These are phyloP conservation scores for Lactarius sanguifluus DNA, from an alignment of 768 basidiomycete species.

Conservation along the genomic window DNA sequence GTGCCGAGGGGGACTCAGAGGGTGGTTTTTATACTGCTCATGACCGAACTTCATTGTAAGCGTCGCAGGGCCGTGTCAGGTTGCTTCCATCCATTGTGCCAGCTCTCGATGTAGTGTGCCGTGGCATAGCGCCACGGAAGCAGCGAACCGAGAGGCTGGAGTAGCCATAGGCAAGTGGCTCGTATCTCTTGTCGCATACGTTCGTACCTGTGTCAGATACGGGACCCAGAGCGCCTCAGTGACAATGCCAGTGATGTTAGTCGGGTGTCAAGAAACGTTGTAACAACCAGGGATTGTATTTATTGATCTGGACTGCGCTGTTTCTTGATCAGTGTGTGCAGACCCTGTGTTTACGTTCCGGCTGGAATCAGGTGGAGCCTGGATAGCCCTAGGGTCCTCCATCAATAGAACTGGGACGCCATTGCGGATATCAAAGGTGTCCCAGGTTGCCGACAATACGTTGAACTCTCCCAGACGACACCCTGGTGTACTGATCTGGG, in stretches of 20 bases:
- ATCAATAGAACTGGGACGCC: slow-evolving; percentile 3
- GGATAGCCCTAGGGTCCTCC: slow-evolving; percentile 3
- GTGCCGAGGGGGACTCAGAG: no score
- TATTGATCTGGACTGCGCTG: neutral
- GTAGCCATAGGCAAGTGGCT: neutral
- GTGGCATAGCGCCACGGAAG: neutral
- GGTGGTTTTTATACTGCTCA: slow-evolving; percentile 14
- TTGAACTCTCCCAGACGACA: neutral
- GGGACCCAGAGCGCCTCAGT: neutral
- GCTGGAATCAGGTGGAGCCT: neutral
- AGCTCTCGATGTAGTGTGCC: neutral
- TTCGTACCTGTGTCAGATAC: neutral
- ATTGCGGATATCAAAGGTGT: neutral
- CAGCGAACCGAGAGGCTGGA: neutral
- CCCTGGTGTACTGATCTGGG: neutral
- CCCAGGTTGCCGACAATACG: neutral
- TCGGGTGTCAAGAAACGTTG: neutral
- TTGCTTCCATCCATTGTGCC: neutral
- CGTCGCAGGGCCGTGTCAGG: neutral
- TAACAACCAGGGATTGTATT: neutral
- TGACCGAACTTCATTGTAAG: neutral
- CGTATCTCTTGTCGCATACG: no score
- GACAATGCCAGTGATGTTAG: neutral
- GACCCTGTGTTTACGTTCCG: neutral
- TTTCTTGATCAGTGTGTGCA: neutral